Conservation (phyloP, 129 eudicot species). For the Ambrosia trifida region DNA sequence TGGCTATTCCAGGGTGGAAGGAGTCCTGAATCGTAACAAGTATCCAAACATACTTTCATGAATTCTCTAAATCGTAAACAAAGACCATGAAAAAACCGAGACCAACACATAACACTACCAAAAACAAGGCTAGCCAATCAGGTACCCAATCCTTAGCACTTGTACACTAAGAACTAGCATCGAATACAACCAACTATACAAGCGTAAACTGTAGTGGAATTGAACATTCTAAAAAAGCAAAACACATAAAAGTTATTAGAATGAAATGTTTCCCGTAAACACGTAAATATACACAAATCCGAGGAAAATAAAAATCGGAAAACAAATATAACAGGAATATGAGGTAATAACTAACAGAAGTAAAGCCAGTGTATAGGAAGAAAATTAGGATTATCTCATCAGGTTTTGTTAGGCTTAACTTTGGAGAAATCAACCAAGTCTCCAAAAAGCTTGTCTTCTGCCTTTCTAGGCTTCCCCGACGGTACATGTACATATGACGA, state of each 20-base stretch:
- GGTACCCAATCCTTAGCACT: no score
- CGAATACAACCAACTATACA: no score
- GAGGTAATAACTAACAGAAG: conserved; percentile 9
- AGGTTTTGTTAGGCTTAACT: conserved; percentile 60
- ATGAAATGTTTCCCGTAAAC: conserved; percentile 2
- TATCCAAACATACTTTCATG: no score
- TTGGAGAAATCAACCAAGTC: conserved; percentile 83
- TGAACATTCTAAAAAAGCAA: no score
- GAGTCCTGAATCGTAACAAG: no score
- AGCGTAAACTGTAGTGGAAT: no score
- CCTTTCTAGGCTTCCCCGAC: conserved; percentile 68
- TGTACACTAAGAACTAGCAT: no score
- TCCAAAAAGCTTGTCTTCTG: conserved; percentile 81
- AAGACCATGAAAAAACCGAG: no score
- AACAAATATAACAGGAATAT: conserved; percentile 27
- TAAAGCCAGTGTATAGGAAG: conserved; percentile 12
- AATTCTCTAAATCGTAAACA: no score
- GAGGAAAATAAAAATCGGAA: conserved; percentile 25
- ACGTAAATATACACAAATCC: conserved; percentile 28
- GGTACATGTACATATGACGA: conserved; percentile 56
- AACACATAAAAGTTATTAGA: neutral
- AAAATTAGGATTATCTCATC: conserved; percentile 38
- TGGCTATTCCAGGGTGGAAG: no score
- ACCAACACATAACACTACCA: no score
- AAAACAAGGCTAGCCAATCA: no score